Evolutionary conservation across 495 filamentous ascomycete genomes (phyloP).

Genomic region (Cairneyella variabilis): DNA sequence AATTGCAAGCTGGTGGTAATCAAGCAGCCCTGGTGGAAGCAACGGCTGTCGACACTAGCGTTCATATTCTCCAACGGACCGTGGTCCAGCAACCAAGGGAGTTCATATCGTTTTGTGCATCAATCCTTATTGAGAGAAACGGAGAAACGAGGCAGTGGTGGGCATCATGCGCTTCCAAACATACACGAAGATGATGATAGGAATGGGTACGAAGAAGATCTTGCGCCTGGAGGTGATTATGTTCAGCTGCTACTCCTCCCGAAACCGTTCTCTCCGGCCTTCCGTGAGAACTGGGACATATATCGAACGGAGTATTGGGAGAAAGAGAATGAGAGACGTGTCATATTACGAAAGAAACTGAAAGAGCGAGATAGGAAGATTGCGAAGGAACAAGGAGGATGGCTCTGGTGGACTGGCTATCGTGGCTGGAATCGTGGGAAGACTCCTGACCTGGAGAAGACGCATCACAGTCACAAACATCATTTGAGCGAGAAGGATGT

Average conservation of each 20-base stretch:
- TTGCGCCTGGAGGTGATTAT: constrained; percentile 83
- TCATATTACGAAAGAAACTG: constrained; percentile 64
- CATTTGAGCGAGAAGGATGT: constrained; percentile 24
- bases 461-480: constrained; percentile 26
- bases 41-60: constrained; percentile 62
- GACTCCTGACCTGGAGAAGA: constrained; percentile 31
- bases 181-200: constrained; percentile 25
- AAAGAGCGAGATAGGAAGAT: constrained; percentile 60
- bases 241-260: constrained; percentile 87
- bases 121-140: constrained; percentile 45
- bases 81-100: constrained; percentile 58
- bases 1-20: constrained; percentile 94
- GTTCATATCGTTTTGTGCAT: constrained; percentile 66
- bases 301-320: constrained; percentile 96
- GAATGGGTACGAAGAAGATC: constrained; percentile 71
- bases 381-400: constrained; percentile 65
- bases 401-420: constrained; percentile 78
- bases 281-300: constrained; percentile 95
- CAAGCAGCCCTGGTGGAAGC: constrained; percentile 76
- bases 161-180: constrained; percentile 23
- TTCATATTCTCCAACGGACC: constrained; percentile 73
- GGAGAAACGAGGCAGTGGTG: constrained; percentile 30
- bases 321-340: constrained; percentile 85
- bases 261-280: constrained; percentile 91
- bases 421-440: constrained; percentile 46